Evolutionary conservation across 768 basidiomycete genomes (phyloP).

Genomic region (Leccinum longicurvipes): DNA sequence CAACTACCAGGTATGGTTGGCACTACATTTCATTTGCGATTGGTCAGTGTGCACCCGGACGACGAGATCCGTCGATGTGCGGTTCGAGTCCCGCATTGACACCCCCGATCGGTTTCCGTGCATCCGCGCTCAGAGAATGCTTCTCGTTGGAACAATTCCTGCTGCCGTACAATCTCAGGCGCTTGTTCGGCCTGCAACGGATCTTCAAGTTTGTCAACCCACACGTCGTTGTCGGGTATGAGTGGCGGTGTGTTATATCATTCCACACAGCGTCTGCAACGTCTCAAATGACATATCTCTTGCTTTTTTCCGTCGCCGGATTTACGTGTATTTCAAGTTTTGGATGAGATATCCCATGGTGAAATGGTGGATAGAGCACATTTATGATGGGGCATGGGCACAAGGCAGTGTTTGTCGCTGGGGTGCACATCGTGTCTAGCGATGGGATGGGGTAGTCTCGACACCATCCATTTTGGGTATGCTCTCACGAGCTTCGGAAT

Average conservation of each 20-base stretch:
- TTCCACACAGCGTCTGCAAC: too few species aligned
- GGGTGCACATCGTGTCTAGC: conserved; percentile 19
- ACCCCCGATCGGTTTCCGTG: conserved; percentile 13
- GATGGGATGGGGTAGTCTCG: conserved; percentile 24
- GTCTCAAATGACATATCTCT: too few species aligned
- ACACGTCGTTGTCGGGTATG: conserved; percentile 37
- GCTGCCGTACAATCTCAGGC: conserved; percentile 41
- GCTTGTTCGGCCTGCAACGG: conserved; percentile 34
- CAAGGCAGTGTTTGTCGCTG: conserved; percentile 33
- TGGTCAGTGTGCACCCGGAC: too few species aligned
- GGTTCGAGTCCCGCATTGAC: conserved; percentile 19
- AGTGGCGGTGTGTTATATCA: conserved; percentile 28
- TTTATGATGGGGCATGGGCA: conserved; percentile 37
- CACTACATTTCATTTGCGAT: too few species aligned
- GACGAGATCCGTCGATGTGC: conserved; percentile 4
- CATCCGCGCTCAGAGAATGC: conserved; percentile 15
- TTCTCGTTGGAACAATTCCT: conserved; percentile 38
- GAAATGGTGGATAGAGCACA: conserved; percentile 39
- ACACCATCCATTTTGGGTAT: too few species aligned
- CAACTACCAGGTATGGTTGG: too few species aligned
- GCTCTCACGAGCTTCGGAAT: too few species aligned
- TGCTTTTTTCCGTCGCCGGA: conserved; percentile 15
- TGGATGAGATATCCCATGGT: conserved; percentile 37
- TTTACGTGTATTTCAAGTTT: conserved; percentile 35
- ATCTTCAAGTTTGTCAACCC: conserved; percentile 41